phyloP scores from a whole-genome alignment of 805 yeast genomes.

The Torulaspora quercuum region DNA sequence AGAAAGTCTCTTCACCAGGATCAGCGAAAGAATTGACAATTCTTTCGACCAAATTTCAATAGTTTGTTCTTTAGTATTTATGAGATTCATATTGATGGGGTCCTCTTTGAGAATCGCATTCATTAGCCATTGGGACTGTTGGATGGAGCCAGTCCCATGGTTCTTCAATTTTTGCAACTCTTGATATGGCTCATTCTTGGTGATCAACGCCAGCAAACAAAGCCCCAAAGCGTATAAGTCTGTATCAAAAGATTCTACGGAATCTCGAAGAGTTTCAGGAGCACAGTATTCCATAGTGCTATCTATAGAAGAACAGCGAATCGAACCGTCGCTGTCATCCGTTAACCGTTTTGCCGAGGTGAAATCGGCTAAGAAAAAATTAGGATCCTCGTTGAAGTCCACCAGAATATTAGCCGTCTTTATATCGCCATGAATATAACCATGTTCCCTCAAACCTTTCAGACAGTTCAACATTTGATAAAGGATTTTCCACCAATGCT shows the following conservation, averaged over 20 bases:
- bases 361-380: slow-evolving; percentile 22
- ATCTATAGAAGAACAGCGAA: slow-evolving; percentile 5
- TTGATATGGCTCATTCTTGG: slow-evolving; percentile 20
- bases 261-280: slow-evolving; percentile 15
- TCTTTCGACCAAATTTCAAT: slow-evolving; percentile 14
- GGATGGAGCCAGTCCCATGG: slow-evolving; percentile 15
- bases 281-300: slow-evolving; percentile 25
- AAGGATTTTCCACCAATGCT: slow-evolving; percentile 17
- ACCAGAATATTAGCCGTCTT: slow-evolving; percentile 24
- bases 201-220: slow-evolving; percentile 20
- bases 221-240: slow-evolving; percentile 24
- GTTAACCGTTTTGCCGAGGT: slow-evolving; percentile 15
- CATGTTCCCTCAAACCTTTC: slow-evolving; percentile 9
- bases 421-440: slow-evolving; percentile 24
- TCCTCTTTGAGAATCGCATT: slow-evolving; percentile 20
- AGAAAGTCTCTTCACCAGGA: slow-evolving; percentile 13
- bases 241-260: slow-evolving; percentile 6
- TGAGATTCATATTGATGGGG: slow-evolving; percentile 20
- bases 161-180: slow-evolving; percentile 13
- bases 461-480: slow-evolving; percentile 13
- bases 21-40: slow-evolving; percentile 11
- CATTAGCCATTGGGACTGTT: slow-evolving; percentile 24
- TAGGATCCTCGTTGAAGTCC: slow-evolving; percentile 2
- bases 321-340: neutral
- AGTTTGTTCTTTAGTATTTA: slow-evolving; percentile 3